These are phyloP conservation scores for Phytophthora pistaciae DNA, from an alignment of 352 stramenopile species.

Conservation along the genomic window DNA sequence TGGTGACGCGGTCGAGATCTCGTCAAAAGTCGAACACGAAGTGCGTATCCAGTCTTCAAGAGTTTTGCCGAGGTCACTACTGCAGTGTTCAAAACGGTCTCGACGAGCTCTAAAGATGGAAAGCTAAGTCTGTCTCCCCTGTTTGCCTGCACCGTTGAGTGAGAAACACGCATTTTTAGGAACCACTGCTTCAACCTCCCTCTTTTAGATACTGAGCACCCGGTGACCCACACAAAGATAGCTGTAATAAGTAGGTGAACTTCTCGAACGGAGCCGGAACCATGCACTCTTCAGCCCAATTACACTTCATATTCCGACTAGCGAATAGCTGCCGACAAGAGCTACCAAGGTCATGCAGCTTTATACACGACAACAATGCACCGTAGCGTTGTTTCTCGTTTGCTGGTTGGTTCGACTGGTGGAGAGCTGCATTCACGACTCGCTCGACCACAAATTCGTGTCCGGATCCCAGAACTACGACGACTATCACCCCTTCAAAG, in stretches of 20 bases:
- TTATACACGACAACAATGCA: too few relatives aligned
- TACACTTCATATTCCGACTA: not conserved
- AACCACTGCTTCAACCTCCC: not conserved
- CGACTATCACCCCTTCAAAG: conserved; percentile 31
- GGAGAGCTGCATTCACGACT: conserved; percentile 42
- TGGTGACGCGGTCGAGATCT: too few relatives aligned
- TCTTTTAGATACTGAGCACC: not conserved
- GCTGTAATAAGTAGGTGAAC: not conserved
- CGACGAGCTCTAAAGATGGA: not conserved
- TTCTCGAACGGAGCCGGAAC: not conserved
- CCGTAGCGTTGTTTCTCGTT: conserved; percentile 4
- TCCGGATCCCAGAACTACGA: conserved; percentile 27
- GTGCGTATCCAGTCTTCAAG: too few relatives aligned
- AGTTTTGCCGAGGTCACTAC: too few relatives aligned
- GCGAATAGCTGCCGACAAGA: not conserved
- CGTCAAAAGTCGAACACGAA: too few relatives aligned
- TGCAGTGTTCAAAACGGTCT: not conserved
- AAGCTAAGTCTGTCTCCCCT: not conserved
- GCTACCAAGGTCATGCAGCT: not conserved
- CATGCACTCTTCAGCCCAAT: not conserved
- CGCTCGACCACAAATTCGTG: conserved; percentile 27
- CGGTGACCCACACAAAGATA: not conserved
- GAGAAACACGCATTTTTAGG: not conserved
- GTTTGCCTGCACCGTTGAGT: not conserved
- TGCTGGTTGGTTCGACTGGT: conserved; percentile 9